Base-by-base conservation (phyloP, 1,284 basidiomycete species). In the Leccinum pallidistipes region DNA sequence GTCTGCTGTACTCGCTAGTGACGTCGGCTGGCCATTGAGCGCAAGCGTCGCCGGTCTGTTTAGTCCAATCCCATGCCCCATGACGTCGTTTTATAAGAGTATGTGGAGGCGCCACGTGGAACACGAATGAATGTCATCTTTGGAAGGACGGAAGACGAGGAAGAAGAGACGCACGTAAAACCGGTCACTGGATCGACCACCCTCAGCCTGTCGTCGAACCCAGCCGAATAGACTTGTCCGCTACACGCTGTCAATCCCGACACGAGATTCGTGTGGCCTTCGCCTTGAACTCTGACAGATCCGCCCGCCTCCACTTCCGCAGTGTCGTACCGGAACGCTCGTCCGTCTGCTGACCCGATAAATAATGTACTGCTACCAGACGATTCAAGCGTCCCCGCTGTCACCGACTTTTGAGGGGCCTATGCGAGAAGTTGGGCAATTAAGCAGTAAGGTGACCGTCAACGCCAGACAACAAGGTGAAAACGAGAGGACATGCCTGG, bases 321-420 rank as follows among this genome's bases (percentile, higher is more conserved):
- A 1, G 78, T 76, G 3, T 84, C 78, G 71, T 91, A 92, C 2
- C 86, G 82, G 60, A 92, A 81, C 2, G 92, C 78, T 7, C 91
- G 85, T 0, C 96, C 96, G 67, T 96, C 93, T 21, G 92, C 91
- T 1, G 91, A 88, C 12, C 94, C 94, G 0, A 86, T 83, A 64
- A 94, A 79, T 80, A 97, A 94, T 0, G 92, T 94, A n/a, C 49
- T 21, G 70, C 32, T 52, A 0, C 59, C 74, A 18, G 78, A 73
- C 4, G 77, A 72, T 0, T 77, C 68, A 2, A 86, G 70, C 0
- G 85, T 75, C 9, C 86, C 81, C 0, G 90, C 82, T 0, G 90
- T 95, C 68, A 97, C 83, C 2, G 91, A 78, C 74, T 89, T 94
- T 76, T 92, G 91, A 7, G 93, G 87, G 5, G 87, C 92, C 89